Base-by-base conservation (phyloP, 441 rosid genomes). In the Gossypium trilobum region DNA sequence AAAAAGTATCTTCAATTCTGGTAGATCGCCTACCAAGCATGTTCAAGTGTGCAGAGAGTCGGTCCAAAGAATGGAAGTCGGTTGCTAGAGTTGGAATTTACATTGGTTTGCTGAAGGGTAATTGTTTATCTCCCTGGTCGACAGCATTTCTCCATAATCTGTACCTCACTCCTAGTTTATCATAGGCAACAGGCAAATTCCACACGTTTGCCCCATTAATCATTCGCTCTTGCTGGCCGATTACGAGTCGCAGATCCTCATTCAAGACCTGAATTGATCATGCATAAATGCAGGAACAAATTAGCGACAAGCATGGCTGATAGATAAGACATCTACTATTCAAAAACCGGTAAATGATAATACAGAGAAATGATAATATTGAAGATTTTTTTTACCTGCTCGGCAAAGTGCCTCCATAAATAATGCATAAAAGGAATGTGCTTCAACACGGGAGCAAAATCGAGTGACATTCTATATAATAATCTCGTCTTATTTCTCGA, bases 201-300 rank as follows among this genome's bases (percentile, higher is more conserved):
- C 97, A 94, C 36, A 94, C 78, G 51, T 94, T 92, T 46, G 89
- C 97, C 3, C 97, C 97, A 17, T 81, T 92, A 55, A 85, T 68
- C 97, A 94, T 94, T 63, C 97, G 79, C 74, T 92, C 97, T 78
- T 94, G 99, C 73, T 92, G 97, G 63, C 99, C 97, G 1, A 91
- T 23, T 1, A 94, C 97, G 3, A 92, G 85, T 54, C 99, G 77
- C 11, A 94, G 77, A 82, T 94, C 97, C 84, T 94, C 99, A 54
- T 94, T 88, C 81, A 94, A 79, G 27, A 90, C 99, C 99, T 92
- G 87, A 8, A 60, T 61, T 23, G 27, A 60, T 44, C 16, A 75
- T 0, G 16, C 44, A 19, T 19, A 11, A 64, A 16, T 29, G 6
- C 20, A 63, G 16, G 52, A 9, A 63, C 20, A 19, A 39, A 4